These are phyloP conservation scores for Middelhovenomyces tepae DNA, from an alignment of 805 yeast genomes.

Conservation along the genomic window DNA sequence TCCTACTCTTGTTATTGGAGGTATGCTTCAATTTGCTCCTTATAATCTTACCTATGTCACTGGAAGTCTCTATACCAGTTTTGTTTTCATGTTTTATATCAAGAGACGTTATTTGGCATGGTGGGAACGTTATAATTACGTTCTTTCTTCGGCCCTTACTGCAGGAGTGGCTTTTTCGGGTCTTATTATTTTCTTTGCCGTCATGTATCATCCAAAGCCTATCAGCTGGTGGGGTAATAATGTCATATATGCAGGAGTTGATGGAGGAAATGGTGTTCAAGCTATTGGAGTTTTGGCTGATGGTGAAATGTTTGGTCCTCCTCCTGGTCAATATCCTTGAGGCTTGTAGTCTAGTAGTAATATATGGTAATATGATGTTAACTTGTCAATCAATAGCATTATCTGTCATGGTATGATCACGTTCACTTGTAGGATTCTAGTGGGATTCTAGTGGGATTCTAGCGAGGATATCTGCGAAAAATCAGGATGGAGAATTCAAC, in stretches of 20 bases:
- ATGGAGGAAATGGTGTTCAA: conserved; percentile 10
- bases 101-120: conserved; percentile 36
- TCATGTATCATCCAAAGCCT: conserved; percentile 27
- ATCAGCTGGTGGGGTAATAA: conserved; percentile 45
- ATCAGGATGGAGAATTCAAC: too few relatives aligned
- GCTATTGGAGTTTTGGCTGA: conserved; percentile 9
- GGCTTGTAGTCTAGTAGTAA: too few relatives aligned
- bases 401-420: too few relatives aligned
- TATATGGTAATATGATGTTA: too few relatives aligned
- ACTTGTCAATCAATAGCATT: too few relatives aligned
- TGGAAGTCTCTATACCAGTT: conserved; percentile 34
- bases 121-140: conserved; percentile 48
- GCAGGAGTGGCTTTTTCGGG: conserved; percentile 44
- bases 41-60: conserved; percentile 36
- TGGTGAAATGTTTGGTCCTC: conserved; percentile 14
- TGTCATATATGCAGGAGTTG: conserved; percentile 20
- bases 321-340: conserved; percentile 13
- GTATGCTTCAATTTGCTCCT: conserved; percentile 35
- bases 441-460: too few relatives aligned
- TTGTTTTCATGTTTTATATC: conserved; percentile 37
- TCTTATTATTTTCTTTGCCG: conserved; percentile 35
- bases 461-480: too few relatives aligned
- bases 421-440: too few relatives aligned
- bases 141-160: conserved; percentile 38
- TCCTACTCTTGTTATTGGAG: conserved; percentile 39